Base-by-base conservation (phyloP, 768 basidiomycete genomes). In the Cubamyces sp. region DNA sequence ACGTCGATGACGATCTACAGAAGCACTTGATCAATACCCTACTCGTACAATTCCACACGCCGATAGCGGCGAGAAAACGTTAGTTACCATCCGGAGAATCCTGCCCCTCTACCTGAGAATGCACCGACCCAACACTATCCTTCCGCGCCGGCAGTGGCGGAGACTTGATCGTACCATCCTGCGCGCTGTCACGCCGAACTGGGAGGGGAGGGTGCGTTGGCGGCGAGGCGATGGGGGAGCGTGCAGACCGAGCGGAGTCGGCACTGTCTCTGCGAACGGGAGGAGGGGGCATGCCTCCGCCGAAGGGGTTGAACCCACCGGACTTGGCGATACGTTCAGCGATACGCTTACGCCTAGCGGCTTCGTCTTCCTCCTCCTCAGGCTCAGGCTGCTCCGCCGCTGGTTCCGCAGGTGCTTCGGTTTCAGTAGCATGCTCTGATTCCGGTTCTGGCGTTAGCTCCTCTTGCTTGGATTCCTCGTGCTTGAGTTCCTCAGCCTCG, bases 311-410 rank as follows among this genome's bases (percentile, higher is more conserved):
- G 76, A 81, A 75, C 65, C 83, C 81, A 16, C 88, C 90, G 77
- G 85, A 85, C 73, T 84, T 83, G 7, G 86, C 84, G 40, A 85
- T 69, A 21, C 75, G 77, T 61, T 85, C 87, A 23, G 87, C 83
- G 21, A 90, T 81, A 53, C 83, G 84, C 62, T 79, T 81, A 43
- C 81, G 79, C 39, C 84, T 81, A 2, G 79, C 75, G 62, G 76
- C 82, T 63, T 86, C 85, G 18, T 83, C 84, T 45, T 83, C 82
- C 50, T 81, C 84, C 21, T 72, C 71, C 23, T 12, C 48, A 30
- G 63, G 53, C 23, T 12, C 48, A 30, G 63, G 53, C 39, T 61
- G 64, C 19, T 60, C 53, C 8, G 45, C 43, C 12, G 39, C 37
- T 15, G 55, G 28, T 23, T 57, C 63, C 23, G 42, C 42, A 25